These are phyloP conservation scores for Neurospora sp. DNA, from an alignment of 495 filamentous ascomycete genomes.

Conservation along the genomic window DNA sequence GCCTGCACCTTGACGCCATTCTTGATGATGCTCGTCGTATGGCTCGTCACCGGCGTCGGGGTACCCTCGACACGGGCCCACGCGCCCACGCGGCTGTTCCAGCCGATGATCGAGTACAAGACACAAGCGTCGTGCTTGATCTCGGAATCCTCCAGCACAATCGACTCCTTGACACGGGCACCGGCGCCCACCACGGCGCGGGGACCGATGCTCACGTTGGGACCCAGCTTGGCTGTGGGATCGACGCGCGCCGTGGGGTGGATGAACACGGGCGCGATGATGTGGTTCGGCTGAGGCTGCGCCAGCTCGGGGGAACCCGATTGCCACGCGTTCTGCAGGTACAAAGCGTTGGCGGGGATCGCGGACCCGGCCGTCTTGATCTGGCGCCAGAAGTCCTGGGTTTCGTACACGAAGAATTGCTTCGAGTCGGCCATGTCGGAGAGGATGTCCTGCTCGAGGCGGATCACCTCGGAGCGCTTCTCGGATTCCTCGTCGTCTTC, in stretches of 20 bases:
- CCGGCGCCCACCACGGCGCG: constrained; percentile 77
- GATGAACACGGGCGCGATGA: constrained; percentile 92
- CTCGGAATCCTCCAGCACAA: constrained; percentile 90
- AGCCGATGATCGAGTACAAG: constrained; percentile 93
- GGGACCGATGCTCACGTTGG: constrained; percentile 92
- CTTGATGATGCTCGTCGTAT: constrained; percentile 91
- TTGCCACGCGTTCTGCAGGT: constrained; percentile 93
- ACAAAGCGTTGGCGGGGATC: constrained; percentile 93
- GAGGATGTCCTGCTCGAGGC: constrained; percentile 95
- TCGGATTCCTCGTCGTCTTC: constrained; percentile 61
- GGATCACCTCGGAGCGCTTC: constrained; percentile 77
- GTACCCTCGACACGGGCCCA: constrained; percentile 98
- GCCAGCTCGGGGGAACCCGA: constrained; percentile 65
- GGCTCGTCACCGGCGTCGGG: constrained; percentile 78
- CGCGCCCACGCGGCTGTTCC: constrained; percentile 89
- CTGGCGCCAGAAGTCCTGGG: constrained; percentile 99
- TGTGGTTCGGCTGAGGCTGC: constrained; percentile 66
- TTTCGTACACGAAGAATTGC: constrained; percentile 97
- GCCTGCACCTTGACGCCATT: constrained; percentile 98
- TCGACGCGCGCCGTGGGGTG: constrained; percentile 92
- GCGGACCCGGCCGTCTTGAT: constrained; percentile 99
- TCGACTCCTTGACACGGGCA: constrained; percentile 87
- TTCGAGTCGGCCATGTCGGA: constrained; percentile 94
- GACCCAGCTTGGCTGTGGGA: constrained; percentile 90
- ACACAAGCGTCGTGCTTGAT: constrained; percentile 97